Percentiles rank a stretch among this genome's conserved stretches.
phyloP scores from a whole-genome alignment of 768 basidiomycete genomes.

The Boletus huronensis region DNA sequence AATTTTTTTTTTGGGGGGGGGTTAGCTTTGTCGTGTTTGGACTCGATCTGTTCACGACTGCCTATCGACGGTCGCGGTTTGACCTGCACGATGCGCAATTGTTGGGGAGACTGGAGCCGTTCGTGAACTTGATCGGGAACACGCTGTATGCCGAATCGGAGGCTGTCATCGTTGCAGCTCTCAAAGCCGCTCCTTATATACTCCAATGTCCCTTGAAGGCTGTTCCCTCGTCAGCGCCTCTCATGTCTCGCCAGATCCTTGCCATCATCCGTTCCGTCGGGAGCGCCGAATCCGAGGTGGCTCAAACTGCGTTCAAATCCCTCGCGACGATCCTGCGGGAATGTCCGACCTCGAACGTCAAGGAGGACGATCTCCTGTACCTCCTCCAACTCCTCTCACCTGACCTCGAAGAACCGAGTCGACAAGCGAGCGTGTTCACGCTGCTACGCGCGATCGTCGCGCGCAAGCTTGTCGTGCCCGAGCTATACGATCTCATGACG shows the following conservation, averaged over 20 bases:
- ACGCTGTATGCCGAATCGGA: conserved; percentile 83
- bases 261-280: conserved; percentile 79
- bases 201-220: conserved; percentile 79
- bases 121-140: conserved; percentile 86
- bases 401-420: conserved; percentile 84
- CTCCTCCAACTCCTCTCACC: conserved; percentile 83
- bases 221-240: conserved; percentile 70
- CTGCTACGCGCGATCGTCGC: conserved; percentile 88
- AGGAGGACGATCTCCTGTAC: conserved; percentile 85
- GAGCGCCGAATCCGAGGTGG: conserved; percentile 84
- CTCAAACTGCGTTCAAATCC: conserved; percentile 84
- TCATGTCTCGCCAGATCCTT: conserved; percentile 80
- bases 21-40: conserved; percentile 86
- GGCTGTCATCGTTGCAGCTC: conserved; percentile 66
- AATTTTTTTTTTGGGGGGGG: not conserved
- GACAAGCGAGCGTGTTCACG: conserved; percentile 83
- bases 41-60: conserved; percentile 85
- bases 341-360: conserved; percentile 71
- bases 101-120: conserved; percentile 79
- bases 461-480: conserved; percentile 89
- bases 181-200: conserved; percentile 79
- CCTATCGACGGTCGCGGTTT: conserved; percentile 80
- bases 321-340: conserved; percentile 90
- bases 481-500: conserved; percentile 97
- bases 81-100: conserved; percentile 74